phyloP scores from a whole-genome alignment of 2,329 filamentous ascomycete species.

The Thermochaetoides dissita region DNA sequence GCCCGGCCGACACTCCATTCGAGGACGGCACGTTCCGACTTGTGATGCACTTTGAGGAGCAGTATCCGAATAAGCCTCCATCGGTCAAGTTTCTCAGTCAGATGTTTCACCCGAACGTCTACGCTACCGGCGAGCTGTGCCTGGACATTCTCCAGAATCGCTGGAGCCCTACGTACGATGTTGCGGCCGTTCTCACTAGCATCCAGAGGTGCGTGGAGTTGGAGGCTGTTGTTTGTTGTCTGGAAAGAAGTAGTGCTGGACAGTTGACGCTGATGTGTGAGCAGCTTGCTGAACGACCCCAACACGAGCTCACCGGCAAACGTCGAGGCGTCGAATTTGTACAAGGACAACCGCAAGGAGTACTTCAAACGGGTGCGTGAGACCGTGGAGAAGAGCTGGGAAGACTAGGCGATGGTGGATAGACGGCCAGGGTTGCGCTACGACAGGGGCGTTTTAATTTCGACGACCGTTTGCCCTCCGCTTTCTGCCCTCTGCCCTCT shows the following conservation, averaged over 20 bases:
- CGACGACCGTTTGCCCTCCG: too few species aligned
- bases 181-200: slow-evolving; percentile 90
- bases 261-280: slow-evolving; percentile 16
- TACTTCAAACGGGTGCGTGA: slow-evolving; percentile 91
- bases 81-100: slow-evolving; percentile 96
- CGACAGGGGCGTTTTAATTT: too few species aligned
- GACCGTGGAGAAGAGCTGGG: slow-evolving; percentile 99
- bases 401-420: slow-evolving; percentile 43
- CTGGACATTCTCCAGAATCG: slow-evolving; percentile 94
- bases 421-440: slow-evolving; percentile 1
- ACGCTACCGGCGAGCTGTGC: slow-evolving; percentile 90
- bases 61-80: slow-evolving; percentile 96
- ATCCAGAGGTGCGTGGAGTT: slow-evolving; percentile 64
- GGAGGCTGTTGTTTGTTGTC: neutral
- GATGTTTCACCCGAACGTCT: slow-evolving; percentile 99
- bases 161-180: slow-evolving; percentile 98
- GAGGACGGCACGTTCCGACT: slow-evolving; percentile 96
- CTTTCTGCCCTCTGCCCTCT: too few species aligned
- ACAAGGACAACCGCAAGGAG: slow-evolving; percentile 95
- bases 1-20: slow-evolving; percentile 90
- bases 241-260: too few species aligned
- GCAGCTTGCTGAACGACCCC: slow-evolving; percentile 84
- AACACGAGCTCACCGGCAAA: slow-evolving; percentile 98
- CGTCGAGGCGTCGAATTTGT: slow-evolving; percentile 92
- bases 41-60: slow-evolving; percentile 98